Evolutionary conservation across 306 rosid species (phyloP), one percentile per base, ranked within the genome.

Genomic region (Albizia julibrissin): DNA sequence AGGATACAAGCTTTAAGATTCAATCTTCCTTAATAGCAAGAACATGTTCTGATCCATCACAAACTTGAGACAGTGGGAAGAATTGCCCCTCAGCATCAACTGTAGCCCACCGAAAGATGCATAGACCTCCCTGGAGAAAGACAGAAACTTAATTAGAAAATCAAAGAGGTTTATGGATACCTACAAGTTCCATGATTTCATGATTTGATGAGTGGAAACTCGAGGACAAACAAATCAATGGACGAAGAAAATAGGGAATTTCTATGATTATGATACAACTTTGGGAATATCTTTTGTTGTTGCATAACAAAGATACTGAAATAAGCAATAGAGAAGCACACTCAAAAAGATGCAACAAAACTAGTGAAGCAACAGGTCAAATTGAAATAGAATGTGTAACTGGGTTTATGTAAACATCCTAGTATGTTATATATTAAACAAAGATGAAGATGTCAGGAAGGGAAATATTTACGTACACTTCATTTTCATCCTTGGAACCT

Each of bases 41-140:
- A 69, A 69, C 74, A 69, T 40, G 74, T 12, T 69, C 54, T 69
- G 74, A 42, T 69, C 74, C 0, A 69, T 21, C 3, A 3, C 9
- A 42, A 69, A 42, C 54, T 69, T 69, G 52, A 69, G 33, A 69
- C 54, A 71, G 37, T 80, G 89, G 39, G 86, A 79, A 34, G 93
- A 87, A 80, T 93, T 89, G 10, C 93, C 97, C 84, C 80, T 89
- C 84, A 95, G 84, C 94, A 88, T 73, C 94, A 95, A 78, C 89
- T 92, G 97, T 42, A 92, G 96, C 72, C 98, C 98, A 46, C 99
- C 99, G 84, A 91, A 93, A 22, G 99, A 92, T 39, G 80, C 93
- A 81, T 73, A 92, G 43, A 92, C 84, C 87, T 91, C 99, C 86
- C 97, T 95, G 90, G 67, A 66, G 39, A 39, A 81, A 76, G 71